These are phyloP conservation scores for Termitomyces bulborhizus DNA, from an alignment of 768 basidiomycete species.

Conservation along the genomic window DNA sequence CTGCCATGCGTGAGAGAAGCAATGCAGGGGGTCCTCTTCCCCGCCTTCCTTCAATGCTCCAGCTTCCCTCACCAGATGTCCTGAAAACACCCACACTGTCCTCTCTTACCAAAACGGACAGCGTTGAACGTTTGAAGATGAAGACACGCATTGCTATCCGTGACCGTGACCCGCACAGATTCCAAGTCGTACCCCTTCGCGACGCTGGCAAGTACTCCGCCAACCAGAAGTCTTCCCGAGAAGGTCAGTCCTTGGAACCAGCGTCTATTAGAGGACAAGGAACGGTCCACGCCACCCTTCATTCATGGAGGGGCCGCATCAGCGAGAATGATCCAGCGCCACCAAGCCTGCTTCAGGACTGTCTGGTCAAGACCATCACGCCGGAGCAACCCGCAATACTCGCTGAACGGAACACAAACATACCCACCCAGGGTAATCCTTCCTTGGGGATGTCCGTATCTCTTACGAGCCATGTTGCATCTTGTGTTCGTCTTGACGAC, in stretches of 20 bases:
- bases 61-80: slow-evolving; percentile 8
- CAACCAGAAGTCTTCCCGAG: not conserved
- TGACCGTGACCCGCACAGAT: slow-evolving; percentile 35
- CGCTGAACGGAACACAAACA: slow-evolving; percentile 5
- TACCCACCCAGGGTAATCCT: not conserved
- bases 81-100: slow-evolving; percentile 7
- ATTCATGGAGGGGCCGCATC: slow-evolving; percentile 1
- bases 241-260: not conserved
- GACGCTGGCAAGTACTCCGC: slow-evolving; percentile 17
- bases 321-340: slow-evolving; percentile 3
- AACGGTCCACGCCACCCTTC: not conserved
- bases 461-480: not conserved
- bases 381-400: slow-evolving; percentile 1
- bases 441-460: not conserved
- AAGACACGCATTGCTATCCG: slow-evolving; percentile 39
- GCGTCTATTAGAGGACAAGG: not conserved
- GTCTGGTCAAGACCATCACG: not conserved
- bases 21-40: slow-evolving; percentile 12
- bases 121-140: slow-evolving; percentile 28
- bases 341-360: not conserved
- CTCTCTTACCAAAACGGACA: slow-evolving; percentile 13
- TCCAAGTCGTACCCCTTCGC: slow-evolving; percentile 36
- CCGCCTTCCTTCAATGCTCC: slow-evolving; percentile 13
- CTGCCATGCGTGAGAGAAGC: slow-evolving; percentile 13
- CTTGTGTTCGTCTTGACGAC: not conserved